Evolutionary conservation across 768 basidiomycete genomes (phyloP).

Genomic region (Tricholoma sp.): DNA sequence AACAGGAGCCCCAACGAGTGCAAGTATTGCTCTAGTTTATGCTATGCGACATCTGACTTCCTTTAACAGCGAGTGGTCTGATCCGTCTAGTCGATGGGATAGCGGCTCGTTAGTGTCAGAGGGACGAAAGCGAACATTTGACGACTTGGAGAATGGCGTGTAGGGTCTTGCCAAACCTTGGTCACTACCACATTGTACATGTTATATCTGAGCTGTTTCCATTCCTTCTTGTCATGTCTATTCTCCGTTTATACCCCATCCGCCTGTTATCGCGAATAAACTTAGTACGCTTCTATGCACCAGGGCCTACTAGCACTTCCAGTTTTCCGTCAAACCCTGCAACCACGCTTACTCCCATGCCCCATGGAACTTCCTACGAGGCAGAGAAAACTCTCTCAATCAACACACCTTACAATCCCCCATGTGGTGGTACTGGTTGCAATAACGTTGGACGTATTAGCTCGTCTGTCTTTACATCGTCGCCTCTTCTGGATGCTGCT

Average conservation of each 20-base stretch:
- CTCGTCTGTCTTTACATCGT: conserved; percentile 32
- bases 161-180: no score
- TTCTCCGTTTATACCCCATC: neutral
- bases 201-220: no score
- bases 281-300: conserved; percentile 16
- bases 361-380: conserved; percentile 30
- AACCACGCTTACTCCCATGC: conserved; percentile 3
- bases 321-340: conserved; percentile 6
- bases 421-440: conserved; percentile 34
- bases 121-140: neutral
- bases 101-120: neutral
- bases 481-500: conserved; percentile 47
- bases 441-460: conserved; percentile 24
- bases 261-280: neutral
- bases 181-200: no score
- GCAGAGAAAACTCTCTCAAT: conserved; percentile 37
- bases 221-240: neutral
- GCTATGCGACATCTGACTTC: no score
- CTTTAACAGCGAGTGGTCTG: neutral
- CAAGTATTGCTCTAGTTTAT: no score
- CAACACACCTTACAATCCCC: conserved; percentile 38
- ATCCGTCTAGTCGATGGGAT: neutral
- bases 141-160: neutral
- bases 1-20: no score
- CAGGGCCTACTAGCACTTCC: neutral